Percentiles rank a stretch among this genome's conserved stretches.
Evolutionary conservation across 192 early-diverging fungal genomes (phyloP).

Genomic region (Dissophora ornata): DNA sequence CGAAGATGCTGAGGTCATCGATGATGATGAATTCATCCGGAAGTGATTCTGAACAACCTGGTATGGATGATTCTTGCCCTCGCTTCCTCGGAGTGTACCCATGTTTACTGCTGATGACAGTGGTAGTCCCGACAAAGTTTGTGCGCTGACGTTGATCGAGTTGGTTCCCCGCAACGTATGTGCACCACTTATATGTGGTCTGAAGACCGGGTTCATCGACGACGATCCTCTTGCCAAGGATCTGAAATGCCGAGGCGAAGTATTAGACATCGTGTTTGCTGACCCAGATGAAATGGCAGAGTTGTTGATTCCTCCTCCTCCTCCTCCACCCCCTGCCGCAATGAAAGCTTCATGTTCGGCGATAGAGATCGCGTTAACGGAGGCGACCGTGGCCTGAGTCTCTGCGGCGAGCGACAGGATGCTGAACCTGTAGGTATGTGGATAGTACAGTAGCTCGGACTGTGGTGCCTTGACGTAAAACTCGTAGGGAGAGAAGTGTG

Average conservation of each 20-base stretch:
- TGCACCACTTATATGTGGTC: not conserved
- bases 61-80: conserved; percentile 9
- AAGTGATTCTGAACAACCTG: conserved; percentile 11
- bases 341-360: conserved; percentile 12
- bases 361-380: conserved; percentile 16
- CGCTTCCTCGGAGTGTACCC: not conserved
- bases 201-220: conserved; percentile 1
- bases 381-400: conserved; percentile 24
- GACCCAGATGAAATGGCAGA: not conserved
- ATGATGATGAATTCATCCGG: conserved; percentile 14
- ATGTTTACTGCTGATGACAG: not conserved
- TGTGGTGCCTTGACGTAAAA: conserved; percentile 65
- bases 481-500: conserved; percentile 54
- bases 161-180: not conserved
- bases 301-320: not conserved
- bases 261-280: not conserved
- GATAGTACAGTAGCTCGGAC: conserved; percentile 55
- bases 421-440: conserved; percentile 60
- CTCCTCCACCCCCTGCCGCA: not conserved
- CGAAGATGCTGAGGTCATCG: conserved; percentile 29
- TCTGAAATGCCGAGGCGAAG: not conserved
- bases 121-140: not conserved
- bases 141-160: not conserved
- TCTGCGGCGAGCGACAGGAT: conserved; percentile 42
- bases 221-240: conserved; percentile 1